phyloP scores from a whole-genome alignment of 2,329 filamentous ascomycete species.

The Botrytis paeoniae region DNA sequence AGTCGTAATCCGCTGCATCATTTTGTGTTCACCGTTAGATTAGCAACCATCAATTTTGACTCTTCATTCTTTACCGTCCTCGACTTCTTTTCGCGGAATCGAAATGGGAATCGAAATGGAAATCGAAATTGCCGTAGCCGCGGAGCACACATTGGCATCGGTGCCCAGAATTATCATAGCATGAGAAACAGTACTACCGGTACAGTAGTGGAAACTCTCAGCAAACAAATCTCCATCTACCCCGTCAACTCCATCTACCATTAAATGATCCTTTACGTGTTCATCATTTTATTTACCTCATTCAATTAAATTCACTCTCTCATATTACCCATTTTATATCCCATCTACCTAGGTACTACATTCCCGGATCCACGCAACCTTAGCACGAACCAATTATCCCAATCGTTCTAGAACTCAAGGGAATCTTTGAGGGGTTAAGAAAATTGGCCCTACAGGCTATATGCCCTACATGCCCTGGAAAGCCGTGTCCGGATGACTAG shows the following conservation, averaged over 20 bases:
- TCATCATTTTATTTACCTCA: not conserved
- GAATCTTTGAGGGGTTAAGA: not conserved
- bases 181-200: not conserved
- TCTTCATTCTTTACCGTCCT: not conserved
- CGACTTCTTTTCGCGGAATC: too few relatives aligned
- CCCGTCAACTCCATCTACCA: not conserved
- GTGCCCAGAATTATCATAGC: not conserved
- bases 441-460: not conserved
- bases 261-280: not conserved
- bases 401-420: conserved; percentile 2
- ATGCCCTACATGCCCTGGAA: not conserved
- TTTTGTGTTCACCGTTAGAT: not conserved
- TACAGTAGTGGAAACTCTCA: not conserved
- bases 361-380: not conserved
- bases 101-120: not conserved
- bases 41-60: not conserved
- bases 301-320: not conserved
- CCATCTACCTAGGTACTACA: not conserved
- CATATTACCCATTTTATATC: not conserved
- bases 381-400: not conserved
- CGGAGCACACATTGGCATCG: not conserved
- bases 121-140: not conserved
- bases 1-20: not conserved
- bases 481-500: not conserved
- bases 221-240: not conserved